Evolutionary conservation across 2,329 filamentous ascomycete genomes (phyloP).

Genomic region (Pleurostoma richardsiae): DNA sequence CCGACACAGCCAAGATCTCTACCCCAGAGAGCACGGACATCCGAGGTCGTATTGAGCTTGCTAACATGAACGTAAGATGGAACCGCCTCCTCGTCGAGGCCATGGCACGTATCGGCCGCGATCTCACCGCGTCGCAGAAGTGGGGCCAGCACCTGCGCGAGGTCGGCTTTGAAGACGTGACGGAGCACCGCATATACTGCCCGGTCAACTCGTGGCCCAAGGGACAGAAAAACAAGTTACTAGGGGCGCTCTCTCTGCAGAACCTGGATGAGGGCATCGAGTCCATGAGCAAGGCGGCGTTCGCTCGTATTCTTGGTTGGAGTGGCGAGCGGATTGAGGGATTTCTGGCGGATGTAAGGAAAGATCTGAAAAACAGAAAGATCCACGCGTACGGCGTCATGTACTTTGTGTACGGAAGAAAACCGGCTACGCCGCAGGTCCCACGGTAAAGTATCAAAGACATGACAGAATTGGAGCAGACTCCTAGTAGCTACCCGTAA

Average conservation of each 20-base stretch:
- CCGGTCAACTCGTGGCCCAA: slow-evolving; percentile 29
- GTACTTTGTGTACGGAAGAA: slow-evolving; percentile 15
- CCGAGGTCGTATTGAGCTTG: no score
- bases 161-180: slow-evolving; percentile 22
- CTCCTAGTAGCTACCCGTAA: no score
- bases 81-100: slow-evolving; percentile 24
- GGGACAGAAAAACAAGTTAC: slow-evolving; percentile 24
- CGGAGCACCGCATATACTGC: slow-evolving; percentile 21
- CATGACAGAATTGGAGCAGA: no score
- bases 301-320: slow-evolving; percentile 22
- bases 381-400: slow-evolving; percentile 25
- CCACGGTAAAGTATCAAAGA: no score
- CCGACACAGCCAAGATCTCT: no score
- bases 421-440: background rate
- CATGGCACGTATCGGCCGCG: slow-evolving; percentile 15
- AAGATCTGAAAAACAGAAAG: slow-evolving; percentile 21
- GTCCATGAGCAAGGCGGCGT: slow-evolving; percentile 23
- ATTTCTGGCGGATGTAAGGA: slow-evolving; percentile 23
- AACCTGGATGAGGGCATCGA: slow-evolving; percentile 23
- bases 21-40: no score
- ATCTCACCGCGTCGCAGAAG: slow-evolving; percentile 19
- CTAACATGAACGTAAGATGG: slow-evolving; percentile 9
- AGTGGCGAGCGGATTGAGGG: slow-evolving; percentile 14
- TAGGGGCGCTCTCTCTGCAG: slow-evolving; percentile 22
- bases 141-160: slow-evolving; percentile 21